Base-by-base conservation (phyloP, 2,329 filamentous ascomycete genomes). In the Aspergillus sp. region DNA sequence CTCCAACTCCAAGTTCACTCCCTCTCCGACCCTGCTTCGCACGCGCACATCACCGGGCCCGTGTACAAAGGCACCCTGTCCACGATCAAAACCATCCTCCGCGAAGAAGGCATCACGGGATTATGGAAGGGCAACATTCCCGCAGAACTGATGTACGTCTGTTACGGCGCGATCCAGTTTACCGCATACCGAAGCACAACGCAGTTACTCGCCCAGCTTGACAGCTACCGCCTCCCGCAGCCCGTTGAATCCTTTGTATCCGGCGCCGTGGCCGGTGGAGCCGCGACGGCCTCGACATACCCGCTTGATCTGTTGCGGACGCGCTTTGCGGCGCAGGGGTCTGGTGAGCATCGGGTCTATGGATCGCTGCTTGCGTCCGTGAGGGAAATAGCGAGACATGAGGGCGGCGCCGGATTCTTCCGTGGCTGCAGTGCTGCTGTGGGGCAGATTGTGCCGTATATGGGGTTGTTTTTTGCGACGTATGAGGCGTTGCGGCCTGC, bases 81-180 rank as follows among this genome's bases (percentile, higher is more conserved):
- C 43, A 62, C 41, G 38, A n/a, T 57, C 45, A 57, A 57, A 25
- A 57, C 55, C 31, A 57, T 57, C 38, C 55, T 57, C 7, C 55
- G 48, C 23, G 45, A 57, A 57, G 55, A 57, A 46, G 55, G 55
- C 23, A 22, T 57, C 57, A 51, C 82, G 57, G 91, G 88, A 31
- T 85, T 99, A 66, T 99, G 95, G 95, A 98, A 98, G 83, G 95
- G 95, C 75, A 99, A 99, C 75, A 88, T 99, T 62, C 93, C 95
- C 45, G 95, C 95, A 55, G 95, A 98, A 83, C 80, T 95, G 65
- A 88, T 99, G 80, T 99, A 99, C 80, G 84, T 99, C 67, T 89
- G 88, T 76, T 99, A 98, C 80, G 90, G 92, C 65, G 91, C 91
- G 65, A 83, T 91, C 38, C 95, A 99, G 78, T 99, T 99, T 83